Evolutionary conservation across 108 stramenopile species (phyloP).

Genomic region (Pseudonitzschia multiseries): DNA sequence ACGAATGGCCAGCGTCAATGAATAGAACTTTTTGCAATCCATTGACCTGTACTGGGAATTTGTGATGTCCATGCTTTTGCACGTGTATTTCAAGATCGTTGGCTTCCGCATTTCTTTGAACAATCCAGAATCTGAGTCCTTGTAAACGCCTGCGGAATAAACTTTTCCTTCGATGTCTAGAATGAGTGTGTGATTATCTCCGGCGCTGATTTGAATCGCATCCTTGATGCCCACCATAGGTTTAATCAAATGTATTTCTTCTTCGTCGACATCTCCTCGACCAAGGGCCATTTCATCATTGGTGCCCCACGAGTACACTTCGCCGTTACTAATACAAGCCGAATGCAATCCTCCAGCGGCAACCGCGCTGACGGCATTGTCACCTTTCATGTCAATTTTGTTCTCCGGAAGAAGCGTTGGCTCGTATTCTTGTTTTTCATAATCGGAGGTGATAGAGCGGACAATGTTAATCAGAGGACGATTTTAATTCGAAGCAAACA

Average conservation of each 20-base stretch:
- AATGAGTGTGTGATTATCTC: constrained; percentile 75
- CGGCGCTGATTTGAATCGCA: constrained; percentile 70
- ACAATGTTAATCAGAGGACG: not conserved
- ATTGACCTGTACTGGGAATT: constrained; percentile 17
- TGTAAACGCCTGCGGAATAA: constrained; percentile 68
- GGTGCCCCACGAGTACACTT: constrained; percentile 89
- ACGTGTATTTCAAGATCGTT: constrained; percentile 36
- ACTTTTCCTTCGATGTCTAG: constrained; percentile 62
- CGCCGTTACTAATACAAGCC: constrained; percentile 62
- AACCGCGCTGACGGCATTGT: constrained; percentile 42
- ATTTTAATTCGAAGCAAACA: not conserved
- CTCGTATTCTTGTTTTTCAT: constrained; percentile 16
- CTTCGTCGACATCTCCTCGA: constrained; percentile 19
- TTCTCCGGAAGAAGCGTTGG: constrained; percentile 19
- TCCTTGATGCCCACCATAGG: constrained; percentile 31
- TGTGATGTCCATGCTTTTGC: constrained; percentile 17
- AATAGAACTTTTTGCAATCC: constrained; percentile 35
- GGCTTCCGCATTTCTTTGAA: constrained; percentile 37
- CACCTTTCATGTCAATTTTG: constrained; percentile 3
- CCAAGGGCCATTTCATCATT: constrained; percentile 89
- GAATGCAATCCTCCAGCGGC: constrained; percentile 84
- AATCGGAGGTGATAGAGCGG: not conserved
- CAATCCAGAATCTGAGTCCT: constrained; percentile 59
- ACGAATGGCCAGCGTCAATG: constrained; percentile 47
- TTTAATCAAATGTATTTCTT: constrained; percentile 3